Percentiles rank a stretch among this genome's conserved stretches.
Conservation (phyloP, 208 protist species). For the Trypanosoma melophagium region DNA sequence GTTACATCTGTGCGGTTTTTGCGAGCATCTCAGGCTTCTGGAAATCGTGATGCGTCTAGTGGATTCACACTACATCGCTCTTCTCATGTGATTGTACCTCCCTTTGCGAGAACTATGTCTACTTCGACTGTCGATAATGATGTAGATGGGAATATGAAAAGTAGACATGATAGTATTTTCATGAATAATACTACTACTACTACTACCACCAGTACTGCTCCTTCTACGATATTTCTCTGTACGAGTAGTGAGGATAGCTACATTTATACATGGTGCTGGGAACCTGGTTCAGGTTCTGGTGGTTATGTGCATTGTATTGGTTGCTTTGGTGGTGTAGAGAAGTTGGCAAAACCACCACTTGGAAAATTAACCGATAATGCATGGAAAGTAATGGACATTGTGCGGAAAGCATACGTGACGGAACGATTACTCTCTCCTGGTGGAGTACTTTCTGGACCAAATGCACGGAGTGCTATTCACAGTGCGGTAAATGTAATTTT, state of each 20-base stretch:
- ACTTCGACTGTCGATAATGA: no score
- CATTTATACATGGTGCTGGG: constrained; percentile 57
- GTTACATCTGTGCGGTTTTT: constrained; percentile 52
- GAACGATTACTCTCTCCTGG: constrained; percentile 38
- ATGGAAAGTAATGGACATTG: constrained; percentile 37
- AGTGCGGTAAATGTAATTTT: constrained; percentile 10
- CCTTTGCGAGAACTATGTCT: background rate
- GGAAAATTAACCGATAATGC: constrained; percentile 23
- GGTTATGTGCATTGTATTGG: constrained; percentile 51
- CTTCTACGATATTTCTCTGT: constrained; percentile 33
- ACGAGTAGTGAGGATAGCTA: constrained; percentile 57
- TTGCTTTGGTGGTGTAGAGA: constrained; percentile 47
- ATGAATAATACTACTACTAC: background rate
- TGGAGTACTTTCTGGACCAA: constrained; percentile 12
- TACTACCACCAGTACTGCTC: background rate
- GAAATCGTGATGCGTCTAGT: background rate
- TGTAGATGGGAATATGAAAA: background rate
- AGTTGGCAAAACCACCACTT: constrained; percentile 32
- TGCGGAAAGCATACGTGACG: constrained; percentile 49
- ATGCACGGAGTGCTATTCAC: background rate
- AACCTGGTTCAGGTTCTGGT: constrained; percentile 10
- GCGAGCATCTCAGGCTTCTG: background rate
- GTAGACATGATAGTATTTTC: background rate
- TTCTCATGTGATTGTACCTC: background rate
- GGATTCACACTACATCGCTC: background rate